These are phyloP conservation scores for Jackrogersella multiformis DNA, from an alignment of 495 filamentous ascomycete genomes.

Conservation along the genomic window DNA sequence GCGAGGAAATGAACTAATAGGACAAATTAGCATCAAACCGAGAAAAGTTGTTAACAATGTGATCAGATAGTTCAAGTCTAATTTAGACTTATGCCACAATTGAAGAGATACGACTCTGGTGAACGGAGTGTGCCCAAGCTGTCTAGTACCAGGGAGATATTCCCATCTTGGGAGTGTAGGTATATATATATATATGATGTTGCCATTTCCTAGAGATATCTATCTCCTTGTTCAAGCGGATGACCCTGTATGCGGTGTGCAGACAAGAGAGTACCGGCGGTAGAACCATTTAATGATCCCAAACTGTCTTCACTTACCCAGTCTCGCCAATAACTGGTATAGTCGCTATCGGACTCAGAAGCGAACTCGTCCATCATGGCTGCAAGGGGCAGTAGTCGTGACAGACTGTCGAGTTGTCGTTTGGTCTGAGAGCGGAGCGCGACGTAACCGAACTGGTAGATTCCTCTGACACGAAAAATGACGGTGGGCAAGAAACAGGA, in stretches of 20 bases:
- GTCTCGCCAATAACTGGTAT: slow-evolving; percentile 99
- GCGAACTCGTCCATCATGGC: slow-evolving; percentile 89
- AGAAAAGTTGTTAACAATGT: background rate
- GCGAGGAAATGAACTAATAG: slow-evolving; percentile 92
- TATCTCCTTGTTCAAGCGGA: too few relatives aligned
- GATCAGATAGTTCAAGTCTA: background rate
- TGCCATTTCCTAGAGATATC: background rate
- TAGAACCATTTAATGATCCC: background rate
- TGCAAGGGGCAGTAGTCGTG: slow-evolving; percentile 13
- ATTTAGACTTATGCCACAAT: background rate
- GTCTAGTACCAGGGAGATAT: slow-evolving; percentile 4
- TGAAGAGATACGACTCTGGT: background rate
- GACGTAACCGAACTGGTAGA: slow-evolving; percentile 6
- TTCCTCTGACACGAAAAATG: background rate
- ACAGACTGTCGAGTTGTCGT: slow-evolving; percentile 5
- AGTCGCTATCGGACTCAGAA: slow-evolving; percentile 97
- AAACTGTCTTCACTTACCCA: slow-evolving; percentile 74
- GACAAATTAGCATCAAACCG: slow-evolving; percentile 30
- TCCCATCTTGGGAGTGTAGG: background rate
- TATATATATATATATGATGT: background rate
- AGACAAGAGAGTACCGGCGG: background rate
- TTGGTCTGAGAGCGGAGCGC: slow-evolving; percentile 1
- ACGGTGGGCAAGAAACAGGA: background rate
- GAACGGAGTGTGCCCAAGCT: background rate
- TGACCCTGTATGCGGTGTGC: too few relatives aligned